Percentiles rank a stretch among this genome's conserved stretches.
Conservation (phyloP, 2,329 filamentous ascomycete genomes). For the Nectriaceae sp. region DNA sequence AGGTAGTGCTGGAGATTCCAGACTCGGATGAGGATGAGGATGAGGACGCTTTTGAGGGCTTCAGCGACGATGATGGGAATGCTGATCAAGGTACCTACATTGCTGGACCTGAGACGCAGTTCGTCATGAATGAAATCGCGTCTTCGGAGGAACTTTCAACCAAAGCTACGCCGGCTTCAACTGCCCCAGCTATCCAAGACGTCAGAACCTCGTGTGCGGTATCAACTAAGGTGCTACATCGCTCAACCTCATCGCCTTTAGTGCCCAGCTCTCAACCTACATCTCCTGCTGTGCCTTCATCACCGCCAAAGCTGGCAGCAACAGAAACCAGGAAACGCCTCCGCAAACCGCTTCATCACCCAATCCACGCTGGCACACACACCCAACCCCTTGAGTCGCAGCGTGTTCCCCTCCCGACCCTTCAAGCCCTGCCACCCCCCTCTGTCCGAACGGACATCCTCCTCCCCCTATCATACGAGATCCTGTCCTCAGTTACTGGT, state of each 20-base stretch:
- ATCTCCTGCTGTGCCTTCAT: constrained; percentile 15
- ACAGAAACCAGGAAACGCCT: constrained; percentile 14
- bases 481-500: constrained; percentile 50
- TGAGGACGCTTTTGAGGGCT: constrained; percentile 20
- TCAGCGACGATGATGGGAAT: constrained; percentile 14
- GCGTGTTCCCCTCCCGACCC: constrained; percentile 50
- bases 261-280: constrained; percentile 18
- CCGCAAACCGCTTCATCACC: constrained; percentile 32
- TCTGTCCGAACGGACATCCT: constrained; percentile 56
- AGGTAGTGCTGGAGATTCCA: constrained; percentile 43
- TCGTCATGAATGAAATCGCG: constrained; percentile 35
- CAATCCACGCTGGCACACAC: constrained; percentile 21
- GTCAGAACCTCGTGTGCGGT: constrained; percentile 13
- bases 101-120: constrained; percentile 37
- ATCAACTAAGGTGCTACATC: constrained; percentile 13
- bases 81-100: constrained; percentile 22
- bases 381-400: constrained; percentile 44
- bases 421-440: constrained; percentile 50
- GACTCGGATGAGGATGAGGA: constrained; percentile 50
- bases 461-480: constrained; percentile 49
- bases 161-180: constrained; percentile 8
- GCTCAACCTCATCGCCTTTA: constrained; percentile 11
- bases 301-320: constrained; percentile 13
- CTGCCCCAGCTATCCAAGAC: constrained; percentile 2
- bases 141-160: constrained; percentile 24